Evolutionary conservation across 139 green algal genomes (phyloP).

Genomic region (Diplosphaera chodatii): DNA sequence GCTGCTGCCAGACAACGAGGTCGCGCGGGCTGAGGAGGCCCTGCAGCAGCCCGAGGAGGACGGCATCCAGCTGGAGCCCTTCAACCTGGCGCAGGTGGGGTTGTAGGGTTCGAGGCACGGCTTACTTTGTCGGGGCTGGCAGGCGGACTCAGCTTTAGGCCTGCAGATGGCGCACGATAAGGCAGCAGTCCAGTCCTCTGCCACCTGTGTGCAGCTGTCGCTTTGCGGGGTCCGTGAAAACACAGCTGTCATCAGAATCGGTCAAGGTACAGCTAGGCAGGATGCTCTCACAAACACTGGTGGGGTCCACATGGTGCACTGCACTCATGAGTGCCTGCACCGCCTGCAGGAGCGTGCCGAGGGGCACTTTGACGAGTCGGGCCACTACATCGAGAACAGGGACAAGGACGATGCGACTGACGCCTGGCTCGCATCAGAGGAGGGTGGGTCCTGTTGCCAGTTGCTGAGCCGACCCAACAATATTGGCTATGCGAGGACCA

Average conservation of each 20-base stretch:
- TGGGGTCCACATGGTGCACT: too few relatives aligned
- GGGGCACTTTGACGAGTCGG: slow-evolving; percentile 67
- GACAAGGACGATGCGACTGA: slow-evolving; percentile 41
- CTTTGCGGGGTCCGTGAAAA: too few relatives aligned
- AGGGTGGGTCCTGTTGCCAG: slow-evolving; percentile 12
- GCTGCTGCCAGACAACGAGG: slow-evolving; percentile 20
- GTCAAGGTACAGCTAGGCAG: too few relatives aligned
- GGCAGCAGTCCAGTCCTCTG: too few relatives aligned
- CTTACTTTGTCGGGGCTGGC: too few relatives aligned
- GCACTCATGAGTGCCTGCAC: too few relatives aligned
- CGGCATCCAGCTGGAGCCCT: slow-evolving; percentile 57
- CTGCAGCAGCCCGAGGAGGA: slow-evolving; percentile 43
- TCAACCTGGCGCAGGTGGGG: slow-evolving; percentile 53
- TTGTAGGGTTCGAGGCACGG: too few relatives aligned
- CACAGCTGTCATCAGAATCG: too few relatives aligned
- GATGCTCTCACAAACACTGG: too few relatives aligned
- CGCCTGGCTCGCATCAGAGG: slow-evolving; percentile 57
- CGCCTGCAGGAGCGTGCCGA: slow-evolving; percentile 47
- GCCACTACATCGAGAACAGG: slow-evolving; percentile 62
- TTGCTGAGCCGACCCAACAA: neutral
- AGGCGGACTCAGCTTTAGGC: neutral
- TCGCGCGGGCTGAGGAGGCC: slow-evolving; percentile 31
- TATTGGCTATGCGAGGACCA: too few relatives aligned
- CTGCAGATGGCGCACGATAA: too few relatives aligned
- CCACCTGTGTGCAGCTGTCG: too few relatives aligned